These are phyloP conservation scores for Piedraia hortae DNA, from an alignment of 2,329 filamentous ascomycete species.

Conservation along the genomic window DNA sequence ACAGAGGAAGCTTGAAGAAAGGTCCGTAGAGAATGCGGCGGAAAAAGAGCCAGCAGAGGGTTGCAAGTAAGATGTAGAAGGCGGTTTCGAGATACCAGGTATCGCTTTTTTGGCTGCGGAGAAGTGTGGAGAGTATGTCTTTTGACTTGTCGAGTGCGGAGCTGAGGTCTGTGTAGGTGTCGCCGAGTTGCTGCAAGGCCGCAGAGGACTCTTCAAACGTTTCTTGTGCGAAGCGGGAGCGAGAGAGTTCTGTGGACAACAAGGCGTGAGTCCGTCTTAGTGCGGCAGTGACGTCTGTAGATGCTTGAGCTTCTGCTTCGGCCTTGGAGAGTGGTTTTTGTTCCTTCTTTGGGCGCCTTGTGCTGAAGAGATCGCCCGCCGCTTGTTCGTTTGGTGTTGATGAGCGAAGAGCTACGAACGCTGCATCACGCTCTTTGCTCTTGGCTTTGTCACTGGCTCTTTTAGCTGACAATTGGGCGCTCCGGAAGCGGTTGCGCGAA, in stretches of 20 bases:
- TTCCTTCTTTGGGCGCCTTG: slow-evolving; percentile 6
- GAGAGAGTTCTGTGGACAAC: slow-evolving; percentile 58
- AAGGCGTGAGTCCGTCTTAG: slow-evolving; percentile 65
- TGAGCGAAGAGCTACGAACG: slow-evolving; percentile 34
- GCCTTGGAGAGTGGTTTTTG: slow-evolving; percentile 34
- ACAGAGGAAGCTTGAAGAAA: slow-evolving; percentile 45
- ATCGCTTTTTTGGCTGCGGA: slow-evolving; percentile 79
- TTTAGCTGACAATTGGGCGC: slow-evolving; percentile 56
- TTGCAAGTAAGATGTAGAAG: slow-evolving; percentile 53
- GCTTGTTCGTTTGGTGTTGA: slow-evolving; percentile 8
- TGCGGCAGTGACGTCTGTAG: slow-evolving; percentile 58
- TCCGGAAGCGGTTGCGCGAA: slow-evolving; percentile 42
- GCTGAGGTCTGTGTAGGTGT: slow-evolving; percentile 58
- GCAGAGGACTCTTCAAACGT: slow-evolving; percentile 62
- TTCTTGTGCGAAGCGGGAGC: slow-evolving; percentile 71
- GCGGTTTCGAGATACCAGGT: slow-evolving; percentile 92
- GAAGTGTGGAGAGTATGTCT: slow-evolving; percentile 47
- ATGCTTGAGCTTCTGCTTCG: slow-evolving; percentile 46
- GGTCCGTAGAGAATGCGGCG: slow-evolving; percentile 68
- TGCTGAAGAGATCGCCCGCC: slow-evolving; percentile 13
- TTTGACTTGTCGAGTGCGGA: slow-evolving; percentile 46
- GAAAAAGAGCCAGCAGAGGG: slow-evolving; percentile 65
- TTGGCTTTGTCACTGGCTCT: slow-evolving; percentile 45
- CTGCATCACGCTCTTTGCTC: slow-evolving; percentile 45
- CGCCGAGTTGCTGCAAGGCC: slow-evolving; percentile 52